Base-by-base conservation (phyloP, 225 moss, liverwort and hornwort species). In the Sphagnum contortum region DNA sequence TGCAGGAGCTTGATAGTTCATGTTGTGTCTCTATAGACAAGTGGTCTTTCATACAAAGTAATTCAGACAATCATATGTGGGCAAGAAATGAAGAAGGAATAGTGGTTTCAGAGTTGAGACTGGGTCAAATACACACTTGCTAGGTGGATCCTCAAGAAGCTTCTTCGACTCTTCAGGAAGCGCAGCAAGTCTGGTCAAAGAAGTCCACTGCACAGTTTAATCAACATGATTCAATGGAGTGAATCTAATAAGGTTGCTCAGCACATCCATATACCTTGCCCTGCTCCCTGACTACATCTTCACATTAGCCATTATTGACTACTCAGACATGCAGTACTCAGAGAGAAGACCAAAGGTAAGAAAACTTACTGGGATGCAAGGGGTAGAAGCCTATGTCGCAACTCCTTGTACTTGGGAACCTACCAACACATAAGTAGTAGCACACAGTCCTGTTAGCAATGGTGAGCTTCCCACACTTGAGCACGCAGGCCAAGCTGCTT, bases 341-440 rank as follows among this genome's bases (percentile, higher is more conserved):
- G 12, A 49, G 45, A 48, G 51, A 50, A 13, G 67, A 11, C 44
- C 57, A 48, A 68, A 56, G 48, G 3, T 12, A 62, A 45, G 9
- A 62, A 67, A 5, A 47, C 60, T 58, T 85, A 92, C 95, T 86
- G 88, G 68, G 90, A 86, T 50, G 88, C 92, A 61, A 96, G 83
- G 6, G 86, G 90, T 63, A 96, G 78, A 62, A 96, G 85, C 72
- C 72, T 87, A 60, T 66, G 78, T 60, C 92, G 84, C 72, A 90
- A 67, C 46, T 88, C 83, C 55, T 77, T 62, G 71, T 88, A 96
- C 59, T 78, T 76, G 7, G 92, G 90, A 61, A 96, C 84, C 95
- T 96, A 52, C 52, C 9, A 52, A 6, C 52, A 5, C 51, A 6
- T 5, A 52, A 0, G 29, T 1, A 29, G 29, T 29, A 29, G 29